Evolutionary conservation across 495 filamentous ascomycete genomes (phyloP), one percentile per base, ranked within the genome.

Genomic region (Xylona heveae): DNA sequence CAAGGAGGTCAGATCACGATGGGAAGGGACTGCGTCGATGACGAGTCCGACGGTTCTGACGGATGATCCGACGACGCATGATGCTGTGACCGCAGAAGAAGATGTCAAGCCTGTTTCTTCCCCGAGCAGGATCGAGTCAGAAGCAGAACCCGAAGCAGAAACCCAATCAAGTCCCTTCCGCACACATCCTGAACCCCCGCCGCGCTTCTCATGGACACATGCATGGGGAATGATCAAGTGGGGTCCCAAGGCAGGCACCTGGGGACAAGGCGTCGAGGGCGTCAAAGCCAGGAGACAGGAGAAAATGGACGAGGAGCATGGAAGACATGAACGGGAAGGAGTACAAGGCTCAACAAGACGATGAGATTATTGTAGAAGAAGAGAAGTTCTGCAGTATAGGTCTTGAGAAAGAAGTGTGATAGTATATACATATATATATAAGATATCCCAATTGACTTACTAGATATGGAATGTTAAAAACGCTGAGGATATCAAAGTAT

Each of bases 211-310:
- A 14, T 55, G 47, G 52, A 51, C 42, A 30, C 64, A 67, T 53
- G 53, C 53, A 20, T 70, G 61, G 65, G 59, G 59, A 0, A 59
- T 58, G 37, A 47, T 57, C 41, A 53, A 42, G 25, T 68, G 59
- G 61, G 64, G 63, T 5, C 53, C 47, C 45, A 60, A 57, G 38
- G 62, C 64, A 20, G 64, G 63, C 9, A 46, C 43, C 22, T 66
- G 61, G 61, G 61, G 62, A 7, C 42, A 58, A 42, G 63, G 63
- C 5, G 38, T 49, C 12, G 57, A 58, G 24, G 59, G 56, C 3
- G 43, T 61, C 37, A 40, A 45, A 15, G 44, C 57, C 33, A 47
- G 45, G 24, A 41, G 32, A 24, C 39, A 35, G 35, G 40, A 42
- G 28, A 12, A 35, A 38, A 13, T 13, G 7, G 23, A 25, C 23